Evolutionary conservation across 2,329 filamentous ascomycete species (phyloP).

Genomic region (Fusarium torulosum): DNA sequence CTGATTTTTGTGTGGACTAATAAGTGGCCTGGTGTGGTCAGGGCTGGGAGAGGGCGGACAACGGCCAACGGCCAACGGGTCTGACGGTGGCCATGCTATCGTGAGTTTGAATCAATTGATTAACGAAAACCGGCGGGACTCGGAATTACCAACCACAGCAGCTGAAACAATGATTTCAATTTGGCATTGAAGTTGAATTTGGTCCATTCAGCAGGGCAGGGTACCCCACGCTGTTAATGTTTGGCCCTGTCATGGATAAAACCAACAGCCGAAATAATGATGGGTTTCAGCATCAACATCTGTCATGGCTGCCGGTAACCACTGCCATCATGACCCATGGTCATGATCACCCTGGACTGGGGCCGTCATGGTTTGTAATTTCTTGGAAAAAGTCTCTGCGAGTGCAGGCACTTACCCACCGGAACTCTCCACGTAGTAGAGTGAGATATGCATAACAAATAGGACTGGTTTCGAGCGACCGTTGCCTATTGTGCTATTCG

Average conservation of each 20-base stretch:
- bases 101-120: background rate
- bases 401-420: background rate
- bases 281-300: slow-evolving; percentile 33
- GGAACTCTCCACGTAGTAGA: background rate
- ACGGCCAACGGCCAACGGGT: too few species aligned
- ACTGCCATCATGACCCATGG: slow-evolving; percentile 26
- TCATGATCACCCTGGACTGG: background rate
- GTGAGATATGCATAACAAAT: slow-evolving; percentile 24
- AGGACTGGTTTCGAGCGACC: background rate
- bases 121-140: slow-evolving; percentile 1
- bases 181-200: background rate
- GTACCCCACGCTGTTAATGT: slow-evolving; percentile 29
- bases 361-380: background rate
- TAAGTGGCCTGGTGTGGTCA: background rate
- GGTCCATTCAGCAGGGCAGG: slow-evolving; percentile 12
- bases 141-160: slow-evolving; percentile 9
- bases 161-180: slow-evolving; percentile 25
- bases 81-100: background rate
- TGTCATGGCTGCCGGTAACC: slow-evolving; percentile 24
- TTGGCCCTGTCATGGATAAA: slow-evolving; percentile 21
- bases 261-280: slow-evolving; percentile 28
- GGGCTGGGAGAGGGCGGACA: background rate
- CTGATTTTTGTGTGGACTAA: background rate
- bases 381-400: slow-evolving; percentile 3
- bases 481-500: background rate